These are phyloP conservation scores for Geranomyces variabilis DNA, from an alignment of 192 early-diverging fungal genomes.

Conservation along the genomic window DNA sequence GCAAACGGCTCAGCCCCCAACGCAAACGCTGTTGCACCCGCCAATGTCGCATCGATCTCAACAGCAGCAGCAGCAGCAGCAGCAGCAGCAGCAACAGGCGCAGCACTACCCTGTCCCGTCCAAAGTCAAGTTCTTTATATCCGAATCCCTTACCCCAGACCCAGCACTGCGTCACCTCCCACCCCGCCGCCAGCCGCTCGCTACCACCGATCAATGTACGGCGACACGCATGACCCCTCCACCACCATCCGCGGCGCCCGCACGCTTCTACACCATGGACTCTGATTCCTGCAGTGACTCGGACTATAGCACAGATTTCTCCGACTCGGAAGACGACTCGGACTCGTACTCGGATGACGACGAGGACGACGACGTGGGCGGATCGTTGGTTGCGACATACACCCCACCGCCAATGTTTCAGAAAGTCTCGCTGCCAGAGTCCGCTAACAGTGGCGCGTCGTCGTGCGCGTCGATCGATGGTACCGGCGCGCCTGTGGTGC, in stretches of 20 bases:
- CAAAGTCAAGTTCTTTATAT: conserved; percentile 32
- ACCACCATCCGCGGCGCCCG: background rate
- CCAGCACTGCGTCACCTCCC: conserved; percentile 10
- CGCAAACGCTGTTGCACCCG: background rate
- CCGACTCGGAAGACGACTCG: conserved; percentile 23
- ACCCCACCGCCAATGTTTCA: conserved; percentile 18
- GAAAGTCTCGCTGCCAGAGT: conserved; percentile 13
- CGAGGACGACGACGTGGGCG: conserved; percentile 11
- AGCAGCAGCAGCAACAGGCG: background rate
- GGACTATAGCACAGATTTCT: conserved; percentile 28
- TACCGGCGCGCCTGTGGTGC: background rate
- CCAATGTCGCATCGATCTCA: background rate
- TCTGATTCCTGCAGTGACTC: conserved; percentile 26
- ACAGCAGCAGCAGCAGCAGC: background rate
- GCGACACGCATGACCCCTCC: background rate
- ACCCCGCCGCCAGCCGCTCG: background rate
- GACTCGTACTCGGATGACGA: background rate
- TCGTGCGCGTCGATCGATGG: background rate
- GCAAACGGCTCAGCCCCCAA: background rate
- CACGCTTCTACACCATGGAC: conserved; percentile 14
- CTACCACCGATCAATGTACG: background rate
- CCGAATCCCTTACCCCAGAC: conserved; percentile 17
- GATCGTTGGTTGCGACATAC: background rate
- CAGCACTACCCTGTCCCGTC: background rate
- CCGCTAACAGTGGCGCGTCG: background rate